Conservation (phyloP, 2,329 filamentous ascomycete genomes). For the Tolypocladium paradoxum region DNA sequence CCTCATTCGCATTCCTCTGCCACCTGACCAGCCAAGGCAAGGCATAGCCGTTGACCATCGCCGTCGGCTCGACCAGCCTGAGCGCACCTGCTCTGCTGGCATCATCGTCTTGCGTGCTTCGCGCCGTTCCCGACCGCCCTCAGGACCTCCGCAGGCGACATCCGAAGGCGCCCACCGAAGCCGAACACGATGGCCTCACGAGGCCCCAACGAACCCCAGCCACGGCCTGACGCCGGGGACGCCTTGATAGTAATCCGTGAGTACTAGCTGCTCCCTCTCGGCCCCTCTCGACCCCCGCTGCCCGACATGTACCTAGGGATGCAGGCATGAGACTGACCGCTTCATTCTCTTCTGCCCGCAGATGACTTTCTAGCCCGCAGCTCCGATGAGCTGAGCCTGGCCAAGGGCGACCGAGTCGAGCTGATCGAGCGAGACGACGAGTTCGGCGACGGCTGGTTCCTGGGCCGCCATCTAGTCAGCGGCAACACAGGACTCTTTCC, state of each 20-base stretch:
- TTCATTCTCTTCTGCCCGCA: slow-evolving; percentile 21
- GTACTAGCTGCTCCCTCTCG: slow-evolving; percentile 22
- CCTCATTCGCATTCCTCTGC: background rate
- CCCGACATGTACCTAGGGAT: background rate
- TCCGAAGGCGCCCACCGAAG: no score
- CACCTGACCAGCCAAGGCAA: background rate
- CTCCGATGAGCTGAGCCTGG: slow-evolving; percentile 81
- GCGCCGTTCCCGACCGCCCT: background rate
- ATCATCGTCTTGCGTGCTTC: background rate
- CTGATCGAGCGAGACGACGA: slow-evolving; percentile 79
- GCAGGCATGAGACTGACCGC: background rate
- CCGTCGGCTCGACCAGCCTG: background rate
- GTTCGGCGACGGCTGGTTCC: slow-evolving; percentile 80
- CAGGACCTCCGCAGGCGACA: background rate
- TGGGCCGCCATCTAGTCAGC: slow-evolving; percentile 64
- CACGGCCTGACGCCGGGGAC: slow-evolving; percentile 52
- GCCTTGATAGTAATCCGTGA: slow-evolving; percentile 62
- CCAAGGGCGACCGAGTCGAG: slow-evolving; percentile 76
- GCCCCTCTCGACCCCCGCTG: slow-evolving; percentile 3
- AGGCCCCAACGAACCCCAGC: slow-evolving; percentile 21
- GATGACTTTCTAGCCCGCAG: slow-evolving; percentile 90
- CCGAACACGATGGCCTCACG: slow-evolving; percentile 30
- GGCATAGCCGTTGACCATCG: background rate
- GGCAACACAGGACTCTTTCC: slow-evolving; percentile 71
- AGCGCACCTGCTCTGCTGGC: background rate